These are phyloP conservation scores for Acer saccharum DNA, from an alignment of 345 rosid genomes.

Conservation along the genomic window DNA sequence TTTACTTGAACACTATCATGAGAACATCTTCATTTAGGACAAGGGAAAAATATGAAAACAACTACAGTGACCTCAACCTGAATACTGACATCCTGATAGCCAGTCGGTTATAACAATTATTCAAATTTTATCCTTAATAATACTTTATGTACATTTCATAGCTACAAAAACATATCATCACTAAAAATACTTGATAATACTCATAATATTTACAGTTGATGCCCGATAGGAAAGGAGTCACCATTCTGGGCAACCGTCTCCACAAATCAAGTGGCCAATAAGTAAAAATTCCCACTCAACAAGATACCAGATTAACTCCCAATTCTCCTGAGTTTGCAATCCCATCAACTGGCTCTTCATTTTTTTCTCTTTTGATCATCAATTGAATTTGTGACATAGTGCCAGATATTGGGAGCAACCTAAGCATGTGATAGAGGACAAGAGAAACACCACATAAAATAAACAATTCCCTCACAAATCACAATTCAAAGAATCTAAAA, in stretches of 20 bases:
- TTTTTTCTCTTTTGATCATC: background rate
- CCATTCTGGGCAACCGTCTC: background rate
- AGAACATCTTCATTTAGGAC: background rate
- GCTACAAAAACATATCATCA: background rate
- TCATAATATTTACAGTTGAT: background rate
- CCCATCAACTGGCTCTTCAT: background rate
- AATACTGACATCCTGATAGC: background rate
- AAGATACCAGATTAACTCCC: background rate
- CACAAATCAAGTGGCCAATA: background rate
- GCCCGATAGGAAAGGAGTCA: background rate
- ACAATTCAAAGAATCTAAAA: conserved; percentile 1
- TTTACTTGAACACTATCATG: conserved; percentile 1
- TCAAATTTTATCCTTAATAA: background rate
- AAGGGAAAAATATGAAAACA: background rate
- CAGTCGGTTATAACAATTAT: background rate
- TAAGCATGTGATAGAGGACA: background rate
- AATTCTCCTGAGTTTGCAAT: background rate
- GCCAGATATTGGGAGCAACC: background rate
- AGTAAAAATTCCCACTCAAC: background rate
- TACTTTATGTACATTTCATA: background rate
- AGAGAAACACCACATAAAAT: conserved; percentile 1
- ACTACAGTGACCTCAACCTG: background rate
- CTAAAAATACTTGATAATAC: background rate
- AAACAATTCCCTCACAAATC: background rate
- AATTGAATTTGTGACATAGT: background rate